phyloP scores from a whole-genome alignment of 805 yeast genomes.

The Ogataea paraovalis region DNA sequence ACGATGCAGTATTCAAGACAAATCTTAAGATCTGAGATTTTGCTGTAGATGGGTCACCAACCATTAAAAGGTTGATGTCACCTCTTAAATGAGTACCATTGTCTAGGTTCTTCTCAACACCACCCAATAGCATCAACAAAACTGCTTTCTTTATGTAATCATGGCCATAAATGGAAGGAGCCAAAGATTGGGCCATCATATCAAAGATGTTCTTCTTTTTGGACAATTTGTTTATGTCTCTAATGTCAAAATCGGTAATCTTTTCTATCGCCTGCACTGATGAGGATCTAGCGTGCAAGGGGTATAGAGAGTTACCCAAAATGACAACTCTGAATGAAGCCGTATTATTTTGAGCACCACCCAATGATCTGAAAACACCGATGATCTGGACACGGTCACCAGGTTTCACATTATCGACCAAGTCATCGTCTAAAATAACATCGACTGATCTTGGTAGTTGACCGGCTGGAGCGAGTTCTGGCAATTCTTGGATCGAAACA shows the following conservation, averaged over 20 bases:
- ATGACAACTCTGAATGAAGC: slow-evolving; percentile 80
- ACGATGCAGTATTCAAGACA: slow-evolving; percentile 88
- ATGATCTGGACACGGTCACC: slow-evolving; percentile 94
- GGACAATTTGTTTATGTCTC: slow-evolving; percentile 78
- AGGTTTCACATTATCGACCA: slow-evolving; percentile 88
- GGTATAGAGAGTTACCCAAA: slow-evolving; percentile 84
- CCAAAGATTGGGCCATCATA: slow-evolving; percentile 76
- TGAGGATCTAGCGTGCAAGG: slow-evolving; percentile 82
- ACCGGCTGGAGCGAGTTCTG: slow-evolving; percentile 97
- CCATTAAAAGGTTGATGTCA: slow-evolving; percentile 93
- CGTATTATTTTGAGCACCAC: slow-evolving; percentile 59
- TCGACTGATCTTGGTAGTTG: slow-evolving; percentile 93
- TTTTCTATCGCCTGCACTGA: slow-evolving; percentile 57
- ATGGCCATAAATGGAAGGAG: slow-evolving; percentile 95
- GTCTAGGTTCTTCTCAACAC: slow-evolving; percentile 87
- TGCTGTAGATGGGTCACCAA: slow-evolving; percentile 98
- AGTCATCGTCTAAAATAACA: slow-evolving; percentile 88
- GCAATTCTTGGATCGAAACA: slow-evolving; percentile 93
- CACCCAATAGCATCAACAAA: slow-evolving; percentile 85
- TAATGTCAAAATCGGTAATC: slow-evolving; percentile 78
- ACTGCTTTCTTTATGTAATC: slow-evolving; percentile 90
- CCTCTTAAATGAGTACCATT: slow-evolving; percentile 98
- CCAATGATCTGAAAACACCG: slow-evolving; percentile 90
- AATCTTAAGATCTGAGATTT: slow-evolving; percentile 93
- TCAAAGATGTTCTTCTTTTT: slow-evolving; percentile 72